Conservation (phyloP, 2,329 filamentous ascomycete genomes). For the Colletotrichum kahawae region DNA sequence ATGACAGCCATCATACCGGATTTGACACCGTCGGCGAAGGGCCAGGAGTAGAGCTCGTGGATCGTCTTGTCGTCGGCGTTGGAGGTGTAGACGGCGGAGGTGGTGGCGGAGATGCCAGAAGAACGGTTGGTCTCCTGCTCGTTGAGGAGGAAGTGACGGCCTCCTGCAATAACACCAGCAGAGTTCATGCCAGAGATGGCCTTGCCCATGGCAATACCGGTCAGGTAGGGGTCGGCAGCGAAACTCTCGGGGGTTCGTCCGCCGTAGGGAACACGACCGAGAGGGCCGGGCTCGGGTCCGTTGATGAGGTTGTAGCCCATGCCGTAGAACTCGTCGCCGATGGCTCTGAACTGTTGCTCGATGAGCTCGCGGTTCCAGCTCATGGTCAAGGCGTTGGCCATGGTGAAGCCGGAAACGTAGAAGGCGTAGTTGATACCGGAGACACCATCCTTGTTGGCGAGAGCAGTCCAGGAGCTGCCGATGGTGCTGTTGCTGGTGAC, state of each 20-base stretch:
- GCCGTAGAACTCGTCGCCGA: slow-evolving; percentile 23
- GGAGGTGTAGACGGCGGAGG: slow-evolving; percentile 57
- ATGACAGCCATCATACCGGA: slow-evolving; percentile 63
- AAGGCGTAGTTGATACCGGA: slow-evolving; percentile 23
- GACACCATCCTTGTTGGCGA: slow-evolving; percentile 21
- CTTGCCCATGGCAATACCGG: slow-evolving; percentile 58
- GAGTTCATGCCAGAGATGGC: slow-evolving; percentile 61
- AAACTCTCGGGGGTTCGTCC: slow-evolving; percentile 65
- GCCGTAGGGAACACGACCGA: slow-evolving; percentile 55
- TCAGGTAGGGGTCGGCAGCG: slow-evolving; percentile 62
- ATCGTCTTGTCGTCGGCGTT: slow-evolving; percentile 43
- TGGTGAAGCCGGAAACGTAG: slow-evolving; percentile 24
- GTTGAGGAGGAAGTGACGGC: slow-evolving; percentile 67
- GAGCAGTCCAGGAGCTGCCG: neutral
- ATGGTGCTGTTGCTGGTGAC: slow-evolving; percentile 7
- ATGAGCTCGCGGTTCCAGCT: slow-evolving; percentile 25
- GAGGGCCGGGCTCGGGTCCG: slow-evolving; percentile 18
- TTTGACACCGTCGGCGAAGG: slow-evolving; percentile 50
- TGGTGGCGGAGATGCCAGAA: slow-evolving; percentile 57
- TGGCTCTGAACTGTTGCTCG: slow-evolving; percentile 17
- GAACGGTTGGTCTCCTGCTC: slow-evolving; percentile 63
- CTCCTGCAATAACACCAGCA: slow-evolving; percentile 59
- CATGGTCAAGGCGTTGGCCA: slow-evolving; percentile 23
- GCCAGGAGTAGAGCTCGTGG: slow-evolving; percentile 39
- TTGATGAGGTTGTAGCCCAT: slow-evolving; percentile 23